These are phyloP conservation scores for Aspergillus proliferans DNA, from an alignment of 2,329 filamentous ascomycete genomes.

Conservation along the genomic window DNA sequence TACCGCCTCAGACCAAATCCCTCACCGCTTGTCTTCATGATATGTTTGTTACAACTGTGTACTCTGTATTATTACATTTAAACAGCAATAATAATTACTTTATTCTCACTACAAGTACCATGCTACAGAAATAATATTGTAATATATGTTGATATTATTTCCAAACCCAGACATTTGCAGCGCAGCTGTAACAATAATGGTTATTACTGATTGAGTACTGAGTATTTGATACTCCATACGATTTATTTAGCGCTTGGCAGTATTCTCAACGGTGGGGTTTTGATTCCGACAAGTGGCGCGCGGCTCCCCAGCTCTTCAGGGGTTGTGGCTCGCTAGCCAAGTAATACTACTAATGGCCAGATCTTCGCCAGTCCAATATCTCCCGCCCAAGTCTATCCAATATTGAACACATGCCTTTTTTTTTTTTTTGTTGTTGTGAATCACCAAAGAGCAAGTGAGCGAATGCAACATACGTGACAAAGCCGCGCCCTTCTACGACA, in stretches of 20 bases:
- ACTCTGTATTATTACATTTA: not conserved
- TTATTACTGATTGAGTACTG: not conserved
- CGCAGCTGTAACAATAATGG: not conserved
- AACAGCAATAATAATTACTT: not conserved
- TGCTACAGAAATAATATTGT: no score
- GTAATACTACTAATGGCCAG: slow-evolving; percentile 16
- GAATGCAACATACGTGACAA: not conserved
- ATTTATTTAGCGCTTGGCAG: not conserved
- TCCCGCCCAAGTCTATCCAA: slow-evolving; percentile 4
- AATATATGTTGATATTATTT: no score
- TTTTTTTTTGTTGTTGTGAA: not conserved
- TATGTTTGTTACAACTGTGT: not conserved
- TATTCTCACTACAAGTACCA: not conserved
- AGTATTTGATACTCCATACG: not conserved
- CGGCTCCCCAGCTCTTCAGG: slow-evolving; percentile 21
- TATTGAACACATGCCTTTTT: not conserved
- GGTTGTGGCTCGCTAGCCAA: slow-evolving; percentile 21
- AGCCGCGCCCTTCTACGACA: not conserved
- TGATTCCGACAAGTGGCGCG: slow-evolving; percentile 17
- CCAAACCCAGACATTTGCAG: no score
- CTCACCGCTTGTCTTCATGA: not conserved
- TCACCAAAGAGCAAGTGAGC: not conserved
- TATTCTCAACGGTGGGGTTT: slow-evolving; percentile 5
- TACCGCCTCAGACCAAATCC: not conserved
- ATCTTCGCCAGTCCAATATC: slow-evolving; percentile 19